Evolutionary conservation across 345 rosid species (phyloP).

Genomic region (Citrus mangshanensis): DNA sequence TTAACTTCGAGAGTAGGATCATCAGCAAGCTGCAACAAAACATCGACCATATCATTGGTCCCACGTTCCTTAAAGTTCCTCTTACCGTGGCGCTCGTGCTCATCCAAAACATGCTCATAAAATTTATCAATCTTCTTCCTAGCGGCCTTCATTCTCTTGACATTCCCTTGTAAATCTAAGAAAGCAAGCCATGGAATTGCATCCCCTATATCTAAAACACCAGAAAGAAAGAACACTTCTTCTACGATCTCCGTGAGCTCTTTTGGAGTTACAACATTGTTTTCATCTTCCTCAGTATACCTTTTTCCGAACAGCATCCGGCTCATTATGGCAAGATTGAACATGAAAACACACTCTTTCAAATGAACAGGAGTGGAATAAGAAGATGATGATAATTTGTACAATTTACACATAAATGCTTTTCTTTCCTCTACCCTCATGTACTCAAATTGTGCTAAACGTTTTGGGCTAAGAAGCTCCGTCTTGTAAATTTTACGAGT

Average conservation of each 20-base stretch:
- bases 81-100: conserved; percentile 6
- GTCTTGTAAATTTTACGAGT: too few species aligned
- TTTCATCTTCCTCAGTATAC: conserved; percentile 24
- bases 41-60: conserved; percentile 24
- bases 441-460: too few species aligned
- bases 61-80: conserved; percentile 1
- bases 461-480: too few species aligned
- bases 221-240: conserved; percentile 33
- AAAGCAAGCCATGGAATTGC: conserved; percentile 6
- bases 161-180: conserved; percentile 17
- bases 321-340: conserved; percentile 50
- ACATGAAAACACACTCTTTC: conserved; percentile 36
- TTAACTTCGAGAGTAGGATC: conserved; percentile 19
- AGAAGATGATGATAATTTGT: too few species aligned
- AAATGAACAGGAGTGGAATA: conserved; percentile 18
- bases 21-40: conserved; percentile 14
- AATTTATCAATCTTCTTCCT: conserved; percentile 16
- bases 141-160: conserved; percentile 24
- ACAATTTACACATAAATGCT: too few species aligned
- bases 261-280: conserved; percentile 33
- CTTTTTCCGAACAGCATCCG: conserved; percentile 56
- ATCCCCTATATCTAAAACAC: too few species aligned
- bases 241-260: conserved; percentile 63
- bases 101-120: conserved; percentile 12
- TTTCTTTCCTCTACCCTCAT: too few species aligned